Evolutionary conservation across 805 yeast genomes (phyloP).

Genomic region (Candida vaughaniae): DNA sequence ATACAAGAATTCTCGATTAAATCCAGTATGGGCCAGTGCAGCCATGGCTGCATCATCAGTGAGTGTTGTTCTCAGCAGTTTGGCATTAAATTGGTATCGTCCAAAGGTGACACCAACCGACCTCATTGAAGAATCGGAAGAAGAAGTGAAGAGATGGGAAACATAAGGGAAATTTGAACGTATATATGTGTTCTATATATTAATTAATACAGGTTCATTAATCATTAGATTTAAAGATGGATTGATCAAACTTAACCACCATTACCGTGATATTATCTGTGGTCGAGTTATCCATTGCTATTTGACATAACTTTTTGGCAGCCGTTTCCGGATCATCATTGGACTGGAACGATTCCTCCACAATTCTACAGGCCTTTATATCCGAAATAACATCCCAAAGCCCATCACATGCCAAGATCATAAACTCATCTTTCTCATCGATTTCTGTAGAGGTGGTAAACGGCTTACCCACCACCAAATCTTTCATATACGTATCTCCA

Average conservation of each 20-base stretch:
- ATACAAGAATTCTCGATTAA: conserved; percentile 48
- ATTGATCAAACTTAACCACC: conserved; percentile 64
- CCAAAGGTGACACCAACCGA: conserved; percentile 22
- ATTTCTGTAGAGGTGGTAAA: conserved; percentile 87
- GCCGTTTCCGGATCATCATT: conserved; percentile 57
- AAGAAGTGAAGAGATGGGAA: background rate
- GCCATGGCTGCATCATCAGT: conserved; percentile 64
- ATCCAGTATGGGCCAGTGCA: conserved; percentile 67
- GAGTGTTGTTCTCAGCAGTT: conserved; percentile 57
- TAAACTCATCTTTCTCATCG: conserved; percentile 62
- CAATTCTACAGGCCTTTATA: conserved; percentile 74
- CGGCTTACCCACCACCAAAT: conserved; percentile 84
- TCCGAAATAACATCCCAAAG: conserved; percentile 94
- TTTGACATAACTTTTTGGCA: conserved; percentile 61
- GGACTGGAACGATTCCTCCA: conserved; percentile 46
- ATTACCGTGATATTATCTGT: conserved; percentile 92
- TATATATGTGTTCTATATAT: background rate
- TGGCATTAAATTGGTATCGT: conserved; percentile 47
- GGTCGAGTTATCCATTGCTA: conserved; percentile 75
- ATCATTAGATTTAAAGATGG: conserved; percentile 33
- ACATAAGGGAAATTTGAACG: background rate
- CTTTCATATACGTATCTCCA: conserved; percentile 93
- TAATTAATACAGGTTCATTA: conserved; percentile 8
- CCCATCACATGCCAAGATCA: conserved; percentile 95
- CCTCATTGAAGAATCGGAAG: background rate